Base-by-base conservation (phyloP, 257 asterid species). In the Eustoma russellianum region DNA sequence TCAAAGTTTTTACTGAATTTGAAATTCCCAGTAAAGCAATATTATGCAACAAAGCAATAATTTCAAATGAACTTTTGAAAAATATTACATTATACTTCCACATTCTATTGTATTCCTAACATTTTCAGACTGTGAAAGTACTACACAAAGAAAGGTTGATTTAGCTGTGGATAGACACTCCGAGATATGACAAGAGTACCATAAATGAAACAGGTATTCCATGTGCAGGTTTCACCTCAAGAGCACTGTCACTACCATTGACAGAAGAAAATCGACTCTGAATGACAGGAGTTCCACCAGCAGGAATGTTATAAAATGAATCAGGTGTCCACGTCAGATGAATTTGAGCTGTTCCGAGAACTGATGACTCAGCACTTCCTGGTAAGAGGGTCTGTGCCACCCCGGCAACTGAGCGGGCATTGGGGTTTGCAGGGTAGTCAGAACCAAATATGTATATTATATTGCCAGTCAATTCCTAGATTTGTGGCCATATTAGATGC, bases 221-320 rank as follows among this genome's bases (percentile, higher is more conserved):
- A 9, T 67, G 67, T 57, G 68, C 93, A 67, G 70, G 63, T 74
- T 67, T 83, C 35, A 70, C 46, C 28, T 83, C 91, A 53, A 76
- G 55, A 62, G 66, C 78, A 61, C 79, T 70, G 47, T 76, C 80
- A 52, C 54, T 77, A 58, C 78, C 93, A 72, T 73, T 79, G n/a
- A 56, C 33, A 52, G 91, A 62, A 16, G 85, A 45, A 63, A 68
- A 82, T 59, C n/a, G 96, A 56, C 48, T 80, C 30, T 96, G 94
- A 46, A 95, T 84, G 43, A 84, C 65, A 48, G 96, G 95, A 57
- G 94, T 90, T 67, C 98, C 92, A 43, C 95, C 98, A 48, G 87
- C 79, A 38, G 83, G 74, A 55, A 81, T 83, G 53, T 83, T 86
- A 60, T 72, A 89, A 74, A 85, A 17, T 5, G 93, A 77, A 24